Evolutionary conservation across 192 early-diverging fungal genomes (phyloP).

Genomic region (Coemansia sp.): DNA sequence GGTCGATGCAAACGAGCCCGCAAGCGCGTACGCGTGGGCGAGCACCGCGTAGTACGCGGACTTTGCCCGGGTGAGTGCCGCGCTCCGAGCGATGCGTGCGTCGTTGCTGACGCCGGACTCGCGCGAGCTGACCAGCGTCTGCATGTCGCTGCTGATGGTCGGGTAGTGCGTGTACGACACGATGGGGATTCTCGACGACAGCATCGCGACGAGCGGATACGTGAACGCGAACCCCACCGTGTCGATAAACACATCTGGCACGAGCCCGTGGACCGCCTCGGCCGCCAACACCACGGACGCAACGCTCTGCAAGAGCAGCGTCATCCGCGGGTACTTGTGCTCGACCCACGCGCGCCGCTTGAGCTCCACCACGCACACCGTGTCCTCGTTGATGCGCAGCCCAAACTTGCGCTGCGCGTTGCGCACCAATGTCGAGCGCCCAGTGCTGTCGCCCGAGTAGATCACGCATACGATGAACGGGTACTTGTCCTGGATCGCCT

Average conservation of each 20-base stretch:
- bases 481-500: slow-evolving; percentile 72
- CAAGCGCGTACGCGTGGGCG: slow-evolving; percentile 69
- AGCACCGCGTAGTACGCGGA: slow-evolving; percentile 75
- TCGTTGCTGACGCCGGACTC: slow-evolving; percentile 68
- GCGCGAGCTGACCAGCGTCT: slow-evolving; percentile 63
- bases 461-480: slow-evolving; percentile 68
- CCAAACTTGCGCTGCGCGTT: slow-evolving; percentile 62
- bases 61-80: slow-evolving; percentile 35
- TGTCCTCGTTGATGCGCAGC: slow-evolving; percentile 56
- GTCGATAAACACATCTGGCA: slow-evolving; percentile 85
- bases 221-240: slow-evolving; percentile 96
- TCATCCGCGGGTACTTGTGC: slow-evolving; percentile 71
- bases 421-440: slow-evolving; percentile 58
- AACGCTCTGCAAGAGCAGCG: slow-evolving; percentile 82
- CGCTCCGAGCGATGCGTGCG: slow-evolving; percentile 53
- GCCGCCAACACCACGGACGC: slow-evolving; percentile 73
- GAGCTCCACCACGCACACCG: slow-evolving; percentile 66
- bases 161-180: slow-evolving; percentile 97
- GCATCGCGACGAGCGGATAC: slow-evolving; percentile 70
- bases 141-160: slow-evolving; percentile 91
- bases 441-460: slow-evolving; percentile 73
- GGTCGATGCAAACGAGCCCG: slow-evolving; percentile 75
- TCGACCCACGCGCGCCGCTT: slow-evolving; percentile 65
- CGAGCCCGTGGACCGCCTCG: slow-evolving; percentile 66
- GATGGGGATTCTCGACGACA: slow-evolving; percentile 59